Evolutionary conservation across 1,284 basidiomycete genomes (phyloP).

Genomic region (Mycosarcoma maydis): DNA sequence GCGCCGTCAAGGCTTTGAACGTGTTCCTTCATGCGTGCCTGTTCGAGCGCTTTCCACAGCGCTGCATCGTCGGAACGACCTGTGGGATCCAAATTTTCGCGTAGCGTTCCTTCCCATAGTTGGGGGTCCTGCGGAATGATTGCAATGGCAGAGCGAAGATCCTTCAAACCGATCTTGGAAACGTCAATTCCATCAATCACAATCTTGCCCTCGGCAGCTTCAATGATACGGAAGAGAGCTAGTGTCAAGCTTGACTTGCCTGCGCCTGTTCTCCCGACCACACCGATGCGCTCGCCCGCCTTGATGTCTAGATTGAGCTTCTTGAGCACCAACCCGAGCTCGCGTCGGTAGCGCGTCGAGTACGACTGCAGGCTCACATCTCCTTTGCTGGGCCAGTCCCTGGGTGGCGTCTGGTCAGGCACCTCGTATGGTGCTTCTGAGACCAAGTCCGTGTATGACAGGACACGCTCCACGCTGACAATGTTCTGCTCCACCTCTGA

Average conservation of each 20-base stretch:
- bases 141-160: conserved; percentile 73
- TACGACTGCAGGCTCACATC: conserved; percentile 82
- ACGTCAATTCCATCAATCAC: conserved; percentile 85
- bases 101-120: conserved; percentile 84
- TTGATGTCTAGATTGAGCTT: conserved; percentile 75
- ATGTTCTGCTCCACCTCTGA: conserved; percentile 94
- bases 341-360: conserved; percentile 83
- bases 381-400: conserved; percentile 80
- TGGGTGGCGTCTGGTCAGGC: conserved; percentile 54
- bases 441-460: conserved; percentile 76
- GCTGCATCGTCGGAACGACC: conserved; percentile 75
- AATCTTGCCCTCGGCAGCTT: conserved; percentile 81
- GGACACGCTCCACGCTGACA: conserved; percentile 75
- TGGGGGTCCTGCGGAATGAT: conserved; percentile 84
- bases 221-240: conserved; percentile 69
- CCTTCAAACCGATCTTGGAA: conserved; percentile 81
- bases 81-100: conserved; percentile 84
- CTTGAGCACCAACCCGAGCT: conserved; percentile 80
- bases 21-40: conserved; percentile 77
- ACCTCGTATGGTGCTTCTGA: conserved; percentile 76
- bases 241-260: conserved; percentile 84
- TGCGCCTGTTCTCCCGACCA: conserved; percentile 83
- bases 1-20: conserved; percentile 77
- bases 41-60: conserved; percentile 83
- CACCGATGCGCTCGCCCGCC: conserved; percentile 78